A percentile compares a stretch with the other conserved stretches of the same genome.
Conservation (phyloP, 805 yeast species). For the Schwanniomyces yamadae region DNA sequence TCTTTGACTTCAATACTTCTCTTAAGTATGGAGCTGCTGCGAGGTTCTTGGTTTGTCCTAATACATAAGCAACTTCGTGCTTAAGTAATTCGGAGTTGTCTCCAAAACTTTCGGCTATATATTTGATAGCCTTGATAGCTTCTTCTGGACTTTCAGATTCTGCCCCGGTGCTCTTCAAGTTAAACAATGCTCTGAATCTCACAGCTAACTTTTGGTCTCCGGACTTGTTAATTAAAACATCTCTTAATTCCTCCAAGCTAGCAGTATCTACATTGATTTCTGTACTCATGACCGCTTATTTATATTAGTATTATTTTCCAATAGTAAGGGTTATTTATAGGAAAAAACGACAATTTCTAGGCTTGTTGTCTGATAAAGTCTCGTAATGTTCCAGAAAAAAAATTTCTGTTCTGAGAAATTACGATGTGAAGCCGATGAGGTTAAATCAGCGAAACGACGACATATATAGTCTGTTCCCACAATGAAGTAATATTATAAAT, state of each 20-base stretch:
- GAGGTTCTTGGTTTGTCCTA: conserved; percentile 90
- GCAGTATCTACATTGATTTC: conserved; percentile 42
- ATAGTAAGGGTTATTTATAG: no score
- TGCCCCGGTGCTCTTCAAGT: conserved; percentile 80
- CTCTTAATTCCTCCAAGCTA: conserved; percentile 66
- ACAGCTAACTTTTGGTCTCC: conserved; percentile 77
- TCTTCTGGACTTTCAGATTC: conserved; percentile 54
- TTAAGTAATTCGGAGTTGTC: conserved; percentile 87
- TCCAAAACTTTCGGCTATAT: conserved; percentile 79
- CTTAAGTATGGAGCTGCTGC: conserved; percentile 75
- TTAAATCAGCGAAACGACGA: no score
- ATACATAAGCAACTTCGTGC: conserved; percentile 96
- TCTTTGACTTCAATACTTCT: conserved; percentile 59
- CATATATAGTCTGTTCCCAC: no score
- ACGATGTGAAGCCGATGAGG: no score
- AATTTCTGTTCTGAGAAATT: no score
- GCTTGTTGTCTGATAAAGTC: no score
- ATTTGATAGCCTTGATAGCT: conserved; percentile 70
- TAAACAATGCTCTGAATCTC: conserved; percentile 92
- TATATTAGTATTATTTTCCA: no score
- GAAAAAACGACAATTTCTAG: no score
- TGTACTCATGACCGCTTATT: conserved; percentile 30
- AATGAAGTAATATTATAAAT: no score
- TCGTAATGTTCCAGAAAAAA: no score
- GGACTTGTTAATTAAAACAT: conserved; percentile 58